Evolutionary conservation across 108 stramenopile genomes (phyloP), one percentile per base, ranked within the genome.

Genomic region (Skeletonema grethae): DNA sequence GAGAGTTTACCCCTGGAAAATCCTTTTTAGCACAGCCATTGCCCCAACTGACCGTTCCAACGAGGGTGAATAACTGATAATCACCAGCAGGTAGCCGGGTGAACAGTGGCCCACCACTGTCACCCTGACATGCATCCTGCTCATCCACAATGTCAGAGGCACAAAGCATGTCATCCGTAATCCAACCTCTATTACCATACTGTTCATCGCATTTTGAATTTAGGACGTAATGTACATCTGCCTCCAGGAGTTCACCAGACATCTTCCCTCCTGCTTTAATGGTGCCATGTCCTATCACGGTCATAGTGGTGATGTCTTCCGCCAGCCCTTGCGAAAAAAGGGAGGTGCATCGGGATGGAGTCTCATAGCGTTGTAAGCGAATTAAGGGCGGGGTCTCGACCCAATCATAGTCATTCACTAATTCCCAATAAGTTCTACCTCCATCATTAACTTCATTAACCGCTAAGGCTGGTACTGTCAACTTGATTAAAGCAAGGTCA

Each of bases 51-150:
- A 69, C 30, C 61, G 72, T 34, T 5, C n/a, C 15, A 32, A 58
- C 24, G 38, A 45, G 20, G 8, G 61, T 20, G 24, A 72, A 48
- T 18, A 48, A 38, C 10, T 38, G 0, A 11, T 38, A 2, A 1
- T 11, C 46, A 48, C 46, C 18, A n/a, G 18, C 35, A 41, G 69
- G 62, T 3, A 72, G 2, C 3, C 29, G 24, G 7, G 65, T 64
- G 16, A 82, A 30, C 53, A 78, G 57, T 5, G 82, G 82, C 2
- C 67, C 70, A 13, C 82, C 82, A 18, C 67, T 69, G 34, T 83
- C 82, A 8, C 75, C 76, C 15, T 55, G 57, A 45, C 82, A 83
- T 56, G 61, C 72, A 78, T 83, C 82, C 30, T 83, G 77, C 18
- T 56, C 62, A 5, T 70, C 75, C 20, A 63, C 50, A 12, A 9